Conservation (phyloP, 768 basidiomycete species). For the Russula sp. region DNA sequence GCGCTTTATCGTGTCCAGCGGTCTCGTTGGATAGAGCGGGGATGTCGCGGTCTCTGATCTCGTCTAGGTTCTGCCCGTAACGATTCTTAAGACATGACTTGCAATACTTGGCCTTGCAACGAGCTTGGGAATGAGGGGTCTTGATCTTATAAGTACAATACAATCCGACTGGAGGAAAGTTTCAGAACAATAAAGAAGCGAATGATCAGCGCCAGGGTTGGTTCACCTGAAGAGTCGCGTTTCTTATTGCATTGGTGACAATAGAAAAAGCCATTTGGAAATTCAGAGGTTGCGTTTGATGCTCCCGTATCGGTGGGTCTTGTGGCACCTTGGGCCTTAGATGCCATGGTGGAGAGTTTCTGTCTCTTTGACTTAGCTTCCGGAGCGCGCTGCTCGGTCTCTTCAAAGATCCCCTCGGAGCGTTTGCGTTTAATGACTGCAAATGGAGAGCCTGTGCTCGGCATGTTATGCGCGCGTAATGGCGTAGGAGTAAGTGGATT, state of each 20-base stretch:
- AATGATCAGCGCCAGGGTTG: background rate
- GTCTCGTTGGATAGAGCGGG: constrained; percentile 19
- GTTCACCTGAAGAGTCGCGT: constrained; percentile 44
- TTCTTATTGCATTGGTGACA: constrained; percentile 72
- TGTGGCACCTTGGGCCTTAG: constrained; percentile 19
- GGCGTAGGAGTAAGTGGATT: constrained; percentile 19
- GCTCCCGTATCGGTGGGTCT: background rate
- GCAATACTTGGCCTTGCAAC: constrained; percentile 57
- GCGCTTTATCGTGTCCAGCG: constrained; percentile 27
- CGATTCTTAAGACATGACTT: constrained; percentile 57
- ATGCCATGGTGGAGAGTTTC: constrained; percentile 29
- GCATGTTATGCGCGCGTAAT: constrained; percentile 24
- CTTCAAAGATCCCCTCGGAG: constrained; percentile 14
- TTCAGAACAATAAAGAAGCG: constrained; percentile 1
- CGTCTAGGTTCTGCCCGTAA: constrained; percentile 48
- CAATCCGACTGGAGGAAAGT: constrained; percentile 26
- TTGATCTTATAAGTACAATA: constrained; percentile 33
- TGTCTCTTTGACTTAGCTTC: constrained; percentile 38
- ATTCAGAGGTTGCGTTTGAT: constrained; percentile 25
- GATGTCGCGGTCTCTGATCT: constrained; percentile 29
- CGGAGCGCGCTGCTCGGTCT: background rate
- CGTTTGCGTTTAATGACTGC: constrained; percentile 25
- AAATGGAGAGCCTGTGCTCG: background rate
- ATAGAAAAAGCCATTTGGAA: constrained; percentile 38
- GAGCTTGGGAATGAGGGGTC: constrained; percentile 29